These are phyloP conservation scores for Pestalotiopsis sp. DNA, from an alignment of 2,329 filamentous ascomycete species.

Conservation along the genomic window DNA sequence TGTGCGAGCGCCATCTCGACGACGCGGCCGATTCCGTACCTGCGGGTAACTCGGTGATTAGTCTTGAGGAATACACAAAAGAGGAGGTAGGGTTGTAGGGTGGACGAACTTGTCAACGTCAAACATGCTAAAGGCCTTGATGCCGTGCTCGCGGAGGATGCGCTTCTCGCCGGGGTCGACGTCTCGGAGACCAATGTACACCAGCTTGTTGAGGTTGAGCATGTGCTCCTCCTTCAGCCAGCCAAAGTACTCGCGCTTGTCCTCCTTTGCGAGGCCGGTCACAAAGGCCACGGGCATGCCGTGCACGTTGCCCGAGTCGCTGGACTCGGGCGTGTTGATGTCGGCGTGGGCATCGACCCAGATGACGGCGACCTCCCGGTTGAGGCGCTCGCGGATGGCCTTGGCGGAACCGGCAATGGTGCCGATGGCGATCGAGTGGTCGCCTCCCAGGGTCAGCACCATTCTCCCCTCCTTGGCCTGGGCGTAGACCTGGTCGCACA, in stretches of 20 bases:
- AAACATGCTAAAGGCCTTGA: conserved; percentile 98
- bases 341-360: conserved; percentile 99
- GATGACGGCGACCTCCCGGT: conserved; percentile 86
- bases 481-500: conserved; percentile 82
- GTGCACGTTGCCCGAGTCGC: conserved; percentile 89
- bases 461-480: conserved; percentile 82
- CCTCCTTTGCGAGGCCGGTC: conserved; percentile 78
- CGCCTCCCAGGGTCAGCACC: conserved; percentile 90
- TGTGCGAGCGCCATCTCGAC: conserved; percentile 98
- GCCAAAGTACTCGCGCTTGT: conserved; percentile 79
- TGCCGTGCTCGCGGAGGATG: conserved; percentile 82
- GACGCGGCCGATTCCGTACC: conserved; percentile 89
- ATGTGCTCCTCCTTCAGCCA: conserved; percentile 78
- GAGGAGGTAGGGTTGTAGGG: not conserved
- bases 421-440: conserved; percentile 95
- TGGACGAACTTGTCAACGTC: conserved; percentile 79
- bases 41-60: conserved; percentile 36
- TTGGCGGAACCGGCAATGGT: conserved; percentile 85
- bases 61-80: not conserved
- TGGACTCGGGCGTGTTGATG: conserved; percentile 94
- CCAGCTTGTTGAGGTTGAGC: conserved; percentile 77
- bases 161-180: conserved; percentile 94
- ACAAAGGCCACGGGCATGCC: conserved; percentile 96
- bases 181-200: conserved; percentile 94
- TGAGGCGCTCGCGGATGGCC: conserved; percentile 80